Conservation (phyloP, 345 rosid genomes). For the Linum usitatissimum region DNA sequence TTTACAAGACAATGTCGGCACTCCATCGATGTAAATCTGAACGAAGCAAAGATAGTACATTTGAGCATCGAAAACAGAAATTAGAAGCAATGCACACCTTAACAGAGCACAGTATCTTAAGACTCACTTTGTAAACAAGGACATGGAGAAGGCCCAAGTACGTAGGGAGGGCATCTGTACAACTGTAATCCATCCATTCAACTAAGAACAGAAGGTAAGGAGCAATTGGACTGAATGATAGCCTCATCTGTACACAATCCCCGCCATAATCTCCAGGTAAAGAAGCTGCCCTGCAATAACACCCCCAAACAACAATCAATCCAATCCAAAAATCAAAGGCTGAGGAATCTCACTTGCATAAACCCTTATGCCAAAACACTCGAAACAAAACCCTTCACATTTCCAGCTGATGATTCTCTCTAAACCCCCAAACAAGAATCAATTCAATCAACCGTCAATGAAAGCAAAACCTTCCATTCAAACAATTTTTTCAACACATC, state of each 20-base stretch:
- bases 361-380: background rate
- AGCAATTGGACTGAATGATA: constrained; percentile 52
- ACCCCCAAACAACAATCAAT: background rate
- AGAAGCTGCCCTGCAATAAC: constrained; percentile 42
- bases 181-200: constrained; percentile 64
- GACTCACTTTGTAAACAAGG: constrained; percentile 44
- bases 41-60: constrained; percentile 4
- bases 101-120: no score
- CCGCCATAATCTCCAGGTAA: constrained; percentile 47
- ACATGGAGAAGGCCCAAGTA: constrained; percentile 47
- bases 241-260: constrained; percentile 42
- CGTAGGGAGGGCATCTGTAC: constrained; percentile 43
- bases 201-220: constrained; percentile 43
- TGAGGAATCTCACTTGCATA: background rate
- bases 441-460: no score
- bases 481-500: no score
- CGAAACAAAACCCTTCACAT: no score
- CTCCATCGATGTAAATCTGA: constrained; percentile 56
- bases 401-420: no score
- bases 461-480: no score
- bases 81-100: no score
- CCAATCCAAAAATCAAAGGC: no score
- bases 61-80: background rate
- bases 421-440: no score
- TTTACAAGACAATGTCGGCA: constrained; percentile 39